A percentile compares a stretch with the other conserved stretches of the same genome.
Evolutionary conservation across 2,329 filamentous ascomycete genomes (phyloP).

Genomic region (Colletotrichum simmondsii): DNA sequence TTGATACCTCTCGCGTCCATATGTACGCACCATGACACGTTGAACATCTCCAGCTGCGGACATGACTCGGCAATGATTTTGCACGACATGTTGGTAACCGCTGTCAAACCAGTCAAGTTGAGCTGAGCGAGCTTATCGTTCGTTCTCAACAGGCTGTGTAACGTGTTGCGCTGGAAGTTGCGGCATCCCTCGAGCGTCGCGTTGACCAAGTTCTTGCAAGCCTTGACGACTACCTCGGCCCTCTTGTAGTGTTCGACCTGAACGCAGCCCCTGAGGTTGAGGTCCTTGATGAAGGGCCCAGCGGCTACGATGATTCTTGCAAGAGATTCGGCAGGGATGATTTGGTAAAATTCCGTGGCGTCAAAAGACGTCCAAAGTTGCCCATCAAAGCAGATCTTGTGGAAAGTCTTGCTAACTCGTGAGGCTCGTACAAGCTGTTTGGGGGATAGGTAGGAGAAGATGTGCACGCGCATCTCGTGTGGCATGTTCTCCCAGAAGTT

Average conservation of each 20-base stretch:
- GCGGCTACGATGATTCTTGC: slow-evolving; percentile 86
- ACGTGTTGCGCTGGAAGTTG: slow-evolving; percentile 81
- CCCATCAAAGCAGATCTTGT: slow-evolving; percentile 90
- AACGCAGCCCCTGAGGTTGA: slow-evolving; percentile 91
- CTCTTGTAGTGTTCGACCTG: slow-evolving; percentile 87
- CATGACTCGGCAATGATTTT: slow-evolving; percentile 87
- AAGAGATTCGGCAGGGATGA: slow-evolving; percentile 86
- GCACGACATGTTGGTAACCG: slow-evolving; percentile 86
- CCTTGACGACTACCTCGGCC: slow-evolving; percentile 80
- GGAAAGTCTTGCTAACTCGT: slow-evolving; percentile 80
- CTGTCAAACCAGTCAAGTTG: slow-evolving; percentile 84
- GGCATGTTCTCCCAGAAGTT: slow-evolving; percentile 87
- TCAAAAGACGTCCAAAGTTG: slow-evolving; percentile 92
- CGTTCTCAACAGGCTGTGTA: slow-evolving; percentile 79
- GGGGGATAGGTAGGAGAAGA: slow-evolving; percentile 80
- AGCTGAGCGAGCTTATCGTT: slow-evolving; percentile 85
- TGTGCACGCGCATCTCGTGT: slow-evolving; percentile 81
- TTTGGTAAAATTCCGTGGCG: slow-evolving; percentile 84
- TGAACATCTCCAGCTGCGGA: slow-evolving; percentile 82
- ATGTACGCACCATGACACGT: slow-evolving; percentile 93
- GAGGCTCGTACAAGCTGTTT: slow-evolving; percentile 85
- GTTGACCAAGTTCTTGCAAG: slow-evolving; percentile 87
- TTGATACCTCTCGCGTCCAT: slow-evolving; percentile 82
- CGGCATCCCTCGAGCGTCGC: slow-evolving; percentile 90
- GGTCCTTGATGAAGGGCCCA: slow-evolving; percentile 88